A percentile compares a stretch with the other conserved stretches of the same genome.
Evolutionary conservation across 169 alveolate genomes (phyloP).

Genomic region (Plasmodium ovale): DNA sequence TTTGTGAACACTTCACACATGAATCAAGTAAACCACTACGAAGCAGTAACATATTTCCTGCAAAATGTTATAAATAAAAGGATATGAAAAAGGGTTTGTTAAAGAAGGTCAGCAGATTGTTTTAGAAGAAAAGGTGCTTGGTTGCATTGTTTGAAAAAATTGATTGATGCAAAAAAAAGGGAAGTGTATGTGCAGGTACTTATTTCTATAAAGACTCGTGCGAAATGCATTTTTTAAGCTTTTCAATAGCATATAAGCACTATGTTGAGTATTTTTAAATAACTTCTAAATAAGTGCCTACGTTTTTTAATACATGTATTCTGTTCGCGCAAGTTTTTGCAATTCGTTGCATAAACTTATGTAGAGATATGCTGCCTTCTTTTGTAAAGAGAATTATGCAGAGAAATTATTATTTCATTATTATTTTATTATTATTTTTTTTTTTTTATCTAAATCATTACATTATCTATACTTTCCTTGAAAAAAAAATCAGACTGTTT

Average conservation of each 20-base stretch:
- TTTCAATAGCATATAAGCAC: too few relatives aligned
- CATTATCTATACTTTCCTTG: constrained; percentile 42
- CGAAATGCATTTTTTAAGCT: too few relatives aligned
- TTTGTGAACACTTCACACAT: constrained; percentile 8
- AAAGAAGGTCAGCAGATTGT: neutral
- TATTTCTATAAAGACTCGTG: too few relatives aligned
- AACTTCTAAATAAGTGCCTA: too few relatives aligned
- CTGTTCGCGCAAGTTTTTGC: neutral
- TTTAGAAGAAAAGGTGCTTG: neutral
- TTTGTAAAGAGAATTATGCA: too few relatives aligned
- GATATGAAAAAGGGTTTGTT: neutral
- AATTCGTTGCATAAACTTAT: too few relatives aligned
- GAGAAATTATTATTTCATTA: too few relatives aligned
- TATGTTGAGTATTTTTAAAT: too few relatives aligned
- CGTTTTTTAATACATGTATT: neutral
- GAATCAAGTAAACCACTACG: constrained; percentile 65
- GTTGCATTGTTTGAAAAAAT: neutral
- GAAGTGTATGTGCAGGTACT: too few relatives aligned
- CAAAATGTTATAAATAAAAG: constrained; percentile 30
- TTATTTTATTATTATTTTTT: constrained; percentile 10
- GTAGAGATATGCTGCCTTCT: too few relatives aligned
- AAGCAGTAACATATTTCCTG: constrained; percentile 45
- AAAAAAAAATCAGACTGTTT: constrained; percentile 63
- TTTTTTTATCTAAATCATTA: constrained; percentile 23
- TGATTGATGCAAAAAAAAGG: neutral